phyloP scores from a whole-genome alignment of 768 basidiomycete species.

The Lactifluus pinguis region DNA sequence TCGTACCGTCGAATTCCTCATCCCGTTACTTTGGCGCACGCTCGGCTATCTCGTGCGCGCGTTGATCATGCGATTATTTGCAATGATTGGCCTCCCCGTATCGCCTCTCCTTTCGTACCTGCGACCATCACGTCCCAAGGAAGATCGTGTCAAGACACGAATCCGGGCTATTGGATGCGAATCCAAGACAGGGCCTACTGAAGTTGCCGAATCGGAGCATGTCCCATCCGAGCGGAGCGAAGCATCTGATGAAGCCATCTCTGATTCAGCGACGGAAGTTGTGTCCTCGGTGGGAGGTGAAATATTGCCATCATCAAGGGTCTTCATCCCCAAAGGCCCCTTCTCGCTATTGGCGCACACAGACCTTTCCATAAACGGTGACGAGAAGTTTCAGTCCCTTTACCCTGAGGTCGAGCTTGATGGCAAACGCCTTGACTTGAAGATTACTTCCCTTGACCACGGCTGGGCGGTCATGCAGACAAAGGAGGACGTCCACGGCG shows the following conservation, averaged over 20 bases:
- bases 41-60: constrained; percentile 10
- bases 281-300: not conserved
- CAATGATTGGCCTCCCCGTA: constrained; percentile 3
- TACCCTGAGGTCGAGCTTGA: constrained; percentile 10
- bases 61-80: constrained; percentile 13
- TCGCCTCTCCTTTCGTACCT: not conserved
- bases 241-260: not conserved
- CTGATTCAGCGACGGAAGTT: constrained; percentile 13
- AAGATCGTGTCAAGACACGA: not conserved
- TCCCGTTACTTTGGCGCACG: constrained; percentile 16
- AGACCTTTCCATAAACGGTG: not conserved
- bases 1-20: constrained; percentile 6
- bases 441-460: not conserved
- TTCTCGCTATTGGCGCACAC: constrained; percentile 9
- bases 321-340: constrained; percentile 16
- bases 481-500: constrained; percentile 10
- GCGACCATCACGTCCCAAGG: not conserved
- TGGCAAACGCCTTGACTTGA: constrained; percentile 11
- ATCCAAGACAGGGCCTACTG: not conserved
- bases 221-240: not conserved
- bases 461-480: constrained; percentile 13
- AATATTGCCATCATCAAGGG: not conserved
- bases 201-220: not conserved
- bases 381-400: not conserved
- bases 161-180: not conserved